Evolutionary conservation across 163 green algal genomes (phyloP).

Genomic region (Trebouxiophyceae sp.): DNA sequence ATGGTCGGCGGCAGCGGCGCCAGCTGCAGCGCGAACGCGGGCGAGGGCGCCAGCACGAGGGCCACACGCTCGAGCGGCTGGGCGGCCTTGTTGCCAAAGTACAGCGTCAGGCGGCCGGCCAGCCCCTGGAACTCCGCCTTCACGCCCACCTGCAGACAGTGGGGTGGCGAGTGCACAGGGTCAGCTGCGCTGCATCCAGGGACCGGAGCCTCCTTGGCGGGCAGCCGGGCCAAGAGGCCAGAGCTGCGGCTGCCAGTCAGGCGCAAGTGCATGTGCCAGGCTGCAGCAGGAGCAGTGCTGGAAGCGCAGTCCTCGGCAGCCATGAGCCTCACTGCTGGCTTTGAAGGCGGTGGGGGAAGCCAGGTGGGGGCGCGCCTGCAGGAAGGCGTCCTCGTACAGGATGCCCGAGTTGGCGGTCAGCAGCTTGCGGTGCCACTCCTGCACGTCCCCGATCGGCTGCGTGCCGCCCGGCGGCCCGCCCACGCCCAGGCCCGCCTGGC

Average conservation of each 20-base stretch:
- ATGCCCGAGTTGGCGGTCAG: conserved; percentile 56
- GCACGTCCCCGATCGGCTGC: conserved; percentile 47
- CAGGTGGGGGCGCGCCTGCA: conserved; percentile 69
- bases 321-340: too few species aligned
- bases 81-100: conserved; percentile 88
- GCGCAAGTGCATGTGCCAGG: too few species aligned
- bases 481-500: conserved; percentile 4
- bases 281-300: too few species aligned
- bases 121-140: conserved; percentile 59
- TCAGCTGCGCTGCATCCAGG: too few species aligned
- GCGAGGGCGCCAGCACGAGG: conserved; percentile 23
- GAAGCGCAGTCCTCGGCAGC: too few species aligned
- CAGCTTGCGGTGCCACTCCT: conserved; percentile 64
- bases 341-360: too few species aligned
- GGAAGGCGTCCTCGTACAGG: conserved; percentile 89
- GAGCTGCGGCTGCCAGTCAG: too few species aligned
- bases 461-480: conserved; percentile 1
- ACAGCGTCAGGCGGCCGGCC: conserved; percentile 64
- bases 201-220: too few species aligned
- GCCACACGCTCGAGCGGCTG: conserved; percentile 41
- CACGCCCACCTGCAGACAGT: conserved; percentile 80
- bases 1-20: conserved; percentile 45
- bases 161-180: too few species aligned
- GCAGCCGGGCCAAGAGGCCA: too few species aligned
- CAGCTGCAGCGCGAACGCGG: conserved; percentile 36